These are phyloP conservation scores for Xylaria cubensis DNA, from an alignment of 495 filamentous ascomycete genomes.

Conservation along the genomic window DNA sequence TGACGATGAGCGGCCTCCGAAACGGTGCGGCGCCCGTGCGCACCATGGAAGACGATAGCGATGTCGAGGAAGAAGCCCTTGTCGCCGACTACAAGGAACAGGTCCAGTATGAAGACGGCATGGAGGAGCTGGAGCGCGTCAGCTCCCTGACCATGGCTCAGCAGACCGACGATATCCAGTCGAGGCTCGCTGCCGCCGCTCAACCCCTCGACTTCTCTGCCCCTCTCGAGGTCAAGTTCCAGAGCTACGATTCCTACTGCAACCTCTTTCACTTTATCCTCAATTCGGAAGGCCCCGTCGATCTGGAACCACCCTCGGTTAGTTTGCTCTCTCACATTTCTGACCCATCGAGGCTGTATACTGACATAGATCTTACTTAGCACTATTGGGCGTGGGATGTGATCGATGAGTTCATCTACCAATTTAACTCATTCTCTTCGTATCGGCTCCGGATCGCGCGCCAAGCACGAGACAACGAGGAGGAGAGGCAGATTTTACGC, in stretches of 20 bases:
- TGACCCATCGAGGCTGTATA: not conserved
- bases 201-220: slow-evolving; percentile 95
- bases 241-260: slow-evolving; percentile 99
- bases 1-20: slow-evolving; percentile 58
- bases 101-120: slow-evolving; percentile 85
- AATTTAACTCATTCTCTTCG: slow-evolving; percentile 98
- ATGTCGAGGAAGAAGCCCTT: slow-evolving; percentile 92
- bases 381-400: slow-evolving; percentile 99
- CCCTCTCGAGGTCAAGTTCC: slow-evolving; percentile 91
- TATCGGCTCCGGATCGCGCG: slow-evolving; percentile 91
- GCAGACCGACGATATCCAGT: slow-evolving; percentile 82
- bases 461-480: slow-evolving; percentile 76
- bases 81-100: slow-evolving; percentile 95
- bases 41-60: slow-evolving; percentile 78
- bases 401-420: slow-evolving; percentile 99
- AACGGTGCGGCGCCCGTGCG: slow-evolving; percentile 58
- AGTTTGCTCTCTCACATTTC: slow-evolving; percentile 41
- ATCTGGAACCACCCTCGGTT: slow-evolving; percentile 94
- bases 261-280: slow-evolving; percentile 98
- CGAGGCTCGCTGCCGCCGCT: slow-evolving; percentile 85
- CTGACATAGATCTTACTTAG: slow-evolving; percentile 56
- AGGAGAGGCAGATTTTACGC: slow-evolving; percentile 87
- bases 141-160: slow-evolving; percentile 59
- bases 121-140: slow-evolving; percentile 76
- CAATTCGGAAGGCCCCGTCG: slow-evolving; percentile 97